Conservation (phyloP, 73 alveolate genomes). For the Paraurostyla sp. region DNA sequence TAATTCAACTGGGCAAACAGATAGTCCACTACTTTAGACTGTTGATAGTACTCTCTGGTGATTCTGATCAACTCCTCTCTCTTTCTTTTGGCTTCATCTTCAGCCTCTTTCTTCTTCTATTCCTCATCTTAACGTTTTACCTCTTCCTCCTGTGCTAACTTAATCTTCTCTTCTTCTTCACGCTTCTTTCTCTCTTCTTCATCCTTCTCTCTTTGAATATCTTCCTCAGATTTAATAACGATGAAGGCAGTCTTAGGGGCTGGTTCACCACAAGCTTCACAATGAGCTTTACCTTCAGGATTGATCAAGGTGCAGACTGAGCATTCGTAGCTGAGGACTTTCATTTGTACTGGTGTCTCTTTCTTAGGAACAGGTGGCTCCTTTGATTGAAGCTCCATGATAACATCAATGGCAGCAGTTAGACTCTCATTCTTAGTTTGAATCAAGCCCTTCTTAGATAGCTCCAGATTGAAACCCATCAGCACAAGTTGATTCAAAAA, state of each 20-base stretch:
- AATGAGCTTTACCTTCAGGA: constrained; percentile 56
- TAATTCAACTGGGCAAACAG: background rate
- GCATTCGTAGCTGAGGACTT: constrained; percentile 60
- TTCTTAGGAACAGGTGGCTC: background rate
- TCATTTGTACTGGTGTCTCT: background rate
- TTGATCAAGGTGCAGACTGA: constrained; percentile 66
- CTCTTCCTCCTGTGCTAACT: constrained; percentile 26
- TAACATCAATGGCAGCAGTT: constrained; percentile 47
- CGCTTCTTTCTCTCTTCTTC: background rate
- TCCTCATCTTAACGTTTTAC: background rate
- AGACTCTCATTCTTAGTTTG: constrained; percentile 58
- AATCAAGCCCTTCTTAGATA: constrained; percentile 46
- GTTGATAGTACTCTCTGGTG: background rate
- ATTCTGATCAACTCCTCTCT: background rate
- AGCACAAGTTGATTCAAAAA: background rate
- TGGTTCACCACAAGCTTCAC: constrained; percentile 72
- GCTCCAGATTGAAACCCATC: constrained; percentile 65
- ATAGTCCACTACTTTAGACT: background rate
- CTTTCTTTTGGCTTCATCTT: background rate
- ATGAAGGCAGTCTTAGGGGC: constrained; percentile 63
- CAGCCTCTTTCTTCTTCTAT: background rate
- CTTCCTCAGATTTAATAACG: background rate
- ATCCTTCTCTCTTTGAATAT: constrained; percentile 1
- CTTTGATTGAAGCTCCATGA: background rate
- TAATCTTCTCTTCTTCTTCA: constrained; percentile 63